These are phyloP conservation scores for Nitzschia palea DNA, from an alignment of 108 stramenopile species.

Conservation along the genomic window DNA sequence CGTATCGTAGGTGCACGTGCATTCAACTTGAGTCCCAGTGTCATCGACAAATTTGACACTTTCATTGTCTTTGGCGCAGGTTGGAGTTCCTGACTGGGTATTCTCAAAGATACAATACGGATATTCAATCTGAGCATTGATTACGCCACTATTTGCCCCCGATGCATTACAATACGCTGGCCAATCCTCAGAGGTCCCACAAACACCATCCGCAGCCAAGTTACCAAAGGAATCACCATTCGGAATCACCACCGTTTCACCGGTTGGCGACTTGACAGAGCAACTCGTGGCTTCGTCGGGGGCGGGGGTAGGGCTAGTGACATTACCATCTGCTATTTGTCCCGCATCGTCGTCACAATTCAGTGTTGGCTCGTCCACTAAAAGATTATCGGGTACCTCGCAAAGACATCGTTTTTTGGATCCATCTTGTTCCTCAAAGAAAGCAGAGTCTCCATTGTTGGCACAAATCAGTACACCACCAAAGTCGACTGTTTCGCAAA, in stretches of 20 bases:
- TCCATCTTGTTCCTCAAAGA: neutral
- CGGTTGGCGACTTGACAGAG: constrained; percentile 3
- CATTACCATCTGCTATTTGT: neutral
- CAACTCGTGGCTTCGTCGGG: neutral
- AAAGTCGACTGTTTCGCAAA: constrained; percentile 1
- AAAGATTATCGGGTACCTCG: constrained; percentile 5
- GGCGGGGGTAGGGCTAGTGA: neutral
- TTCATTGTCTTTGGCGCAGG: constrained; percentile 14
- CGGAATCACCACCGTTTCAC: constrained; percentile 5
- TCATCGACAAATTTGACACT: constrained; percentile 10
- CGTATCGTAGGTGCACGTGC: constrained; percentile 4
- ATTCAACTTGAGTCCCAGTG: neutral
- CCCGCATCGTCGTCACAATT: neutral
- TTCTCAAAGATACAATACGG: constrained; percentile 25
- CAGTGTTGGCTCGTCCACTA: neutral
- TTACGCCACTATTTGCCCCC: neutral
- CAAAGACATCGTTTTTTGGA: constrained; percentile 1
- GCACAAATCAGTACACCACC: constrained; percentile 7
- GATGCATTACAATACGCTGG: constrained; percentile 4
- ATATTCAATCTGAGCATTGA: constrained; percentile 6
- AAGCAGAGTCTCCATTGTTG: neutral
- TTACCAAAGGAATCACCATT: constrained; percentile 21
- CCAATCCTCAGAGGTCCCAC: neutral
- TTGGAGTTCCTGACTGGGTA: neutral
- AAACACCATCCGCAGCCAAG: constrained; percentile 3